Percentiles rank a stretch among this genome's conserved stretches.
These are phyloP conservation scores for Astrothelium subdiscretum DNA, from an alignment of 495 filamentous ascomycete genomes.

Conservation along the genomic window DNA sequence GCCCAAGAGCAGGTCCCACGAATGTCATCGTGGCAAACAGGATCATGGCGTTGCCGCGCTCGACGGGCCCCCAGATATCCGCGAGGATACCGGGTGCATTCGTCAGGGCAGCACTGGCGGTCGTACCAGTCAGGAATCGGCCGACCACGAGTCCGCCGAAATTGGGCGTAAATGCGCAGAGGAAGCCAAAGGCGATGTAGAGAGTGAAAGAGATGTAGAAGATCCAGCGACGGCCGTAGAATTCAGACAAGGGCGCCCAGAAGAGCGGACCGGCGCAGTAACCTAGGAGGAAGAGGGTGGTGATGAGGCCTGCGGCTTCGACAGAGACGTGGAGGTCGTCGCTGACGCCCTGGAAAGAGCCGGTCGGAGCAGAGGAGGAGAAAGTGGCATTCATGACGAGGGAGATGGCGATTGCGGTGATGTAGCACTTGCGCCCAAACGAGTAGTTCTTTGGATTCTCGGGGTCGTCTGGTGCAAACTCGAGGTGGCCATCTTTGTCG, in stretches of 20 bases:
- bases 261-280: constrained; percentile 42
- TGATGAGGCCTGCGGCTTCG: constrained; percentile 36
- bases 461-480: constrained; percentile 34
- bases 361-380: constrained; percentile 39
- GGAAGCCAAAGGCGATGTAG: constrained; percentile 36
- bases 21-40: constrained; percentile 22
- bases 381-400: constrained; percentile 44
- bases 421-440: constrained; percentile 28
- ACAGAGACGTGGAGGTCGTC: constrained; percentile 32
- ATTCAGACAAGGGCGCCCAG: constrained; percentile 40
- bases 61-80: constrained; percentile 38
- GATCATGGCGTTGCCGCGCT: constrained; percentile 37
- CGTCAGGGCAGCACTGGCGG: constrained; percentile 36
- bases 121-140: constrained; percentile 36
- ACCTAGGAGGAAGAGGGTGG: constrained; percentile 42
- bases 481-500: constrained; percentile 32
- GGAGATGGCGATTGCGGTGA: constrained; percentile 36
- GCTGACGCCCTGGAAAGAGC: constrained; percentile 35
- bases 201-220: constrained; percentile 31
- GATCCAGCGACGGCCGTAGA: constrained; percentile 38
- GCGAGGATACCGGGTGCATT: constrained; percentile 36
- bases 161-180: constrained; percentile 38
- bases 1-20: constrained; percentile 43
- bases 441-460: constrained; percentile 46
- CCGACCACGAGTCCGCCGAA: constrained; percentile 35